These are phyloP conservation scores for Ceratocystis lukuohia DNA, from an alignment of 2,329 filamentous ascomycete genomes.

Conservation along the genomic window DNA sequence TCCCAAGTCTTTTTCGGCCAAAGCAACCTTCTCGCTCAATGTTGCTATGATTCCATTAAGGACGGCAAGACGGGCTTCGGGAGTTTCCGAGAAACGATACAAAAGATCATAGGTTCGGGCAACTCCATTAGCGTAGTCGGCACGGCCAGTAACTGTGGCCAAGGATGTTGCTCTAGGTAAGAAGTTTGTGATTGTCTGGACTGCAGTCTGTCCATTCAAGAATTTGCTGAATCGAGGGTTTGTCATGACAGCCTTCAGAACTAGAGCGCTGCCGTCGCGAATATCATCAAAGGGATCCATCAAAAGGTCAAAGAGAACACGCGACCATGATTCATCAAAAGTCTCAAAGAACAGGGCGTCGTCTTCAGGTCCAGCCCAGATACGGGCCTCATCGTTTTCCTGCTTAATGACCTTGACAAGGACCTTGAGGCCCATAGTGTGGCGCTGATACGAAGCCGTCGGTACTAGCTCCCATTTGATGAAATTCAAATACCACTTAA, in stretches of 20 bases:
- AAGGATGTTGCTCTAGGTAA: conserved; percentile 40
- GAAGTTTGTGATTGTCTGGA: conserved; percentile 33
- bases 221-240: conserved; percentile 26
- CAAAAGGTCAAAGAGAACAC: conserved; percentile 62
- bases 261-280: conserved; percentile 41
- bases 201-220: conserved; percentile 11
- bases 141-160: conserved; percentile 61
- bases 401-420: conserved; percentile 53
- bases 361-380: conserved; percentile 30
- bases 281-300: conserved; percentile 92
- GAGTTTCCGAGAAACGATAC: conserved; percentile 40
- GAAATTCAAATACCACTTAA: conserved; percentile 63
- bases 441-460: conserved; percentile 78
- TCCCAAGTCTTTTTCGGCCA: conserved; percentile 52
- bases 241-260: conserved; percentile 38
- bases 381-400: conserved; percentile 43
- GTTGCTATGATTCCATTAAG: conserved; percentile 44
- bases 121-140: conserved; percentile 84
- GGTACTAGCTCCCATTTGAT: conserved; percentile 61
- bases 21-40: conserved; percentile 49
- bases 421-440: conserved; percentile 66
- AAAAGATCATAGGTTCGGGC: conserved; percentile 62
- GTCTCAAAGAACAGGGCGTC: conserved; percentile 31
- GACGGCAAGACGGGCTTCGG: conserved; percentile 35
- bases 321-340: conserved; percentile 39